A percentile compares a stretch with the other conserved stretches of the same genome.
phyloP scores from a whole-genome alignment of 106 monocot genomes.

The Dactylorhiza incarnata region DNA sequence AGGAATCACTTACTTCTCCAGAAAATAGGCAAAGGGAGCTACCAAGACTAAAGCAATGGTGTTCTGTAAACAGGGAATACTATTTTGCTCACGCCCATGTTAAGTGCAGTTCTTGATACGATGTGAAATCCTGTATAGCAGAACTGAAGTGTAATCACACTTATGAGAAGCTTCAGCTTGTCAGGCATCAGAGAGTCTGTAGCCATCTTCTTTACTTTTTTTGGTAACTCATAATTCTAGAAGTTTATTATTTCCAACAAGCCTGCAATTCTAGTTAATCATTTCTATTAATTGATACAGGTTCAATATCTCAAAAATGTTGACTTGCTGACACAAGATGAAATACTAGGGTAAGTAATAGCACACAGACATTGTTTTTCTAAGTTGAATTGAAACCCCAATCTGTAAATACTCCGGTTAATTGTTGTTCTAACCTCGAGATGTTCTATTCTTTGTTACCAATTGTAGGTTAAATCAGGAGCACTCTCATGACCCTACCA shows the following conservation, averaged over 20 bases:
- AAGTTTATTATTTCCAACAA: neutral
- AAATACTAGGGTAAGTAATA: no score
- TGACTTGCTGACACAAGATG: no score
- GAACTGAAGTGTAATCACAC: constrained; percentile 70
- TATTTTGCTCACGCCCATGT: constrained; percentile 88
- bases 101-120: constrained; percentile 68
- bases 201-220: constrained; percentile 13
- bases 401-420: neutral
- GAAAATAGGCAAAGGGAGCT: constrained; percentile 88
- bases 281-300: constrained; percentile 37
- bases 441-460: constrained; percentile 7
- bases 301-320: constrained; percentile 83
- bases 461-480: constrained; percentile 31
- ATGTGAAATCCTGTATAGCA: constrained; percentile 88
- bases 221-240: no score
- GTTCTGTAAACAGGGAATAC: constrained; percentile 92
- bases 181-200: constrained; percentile 53
- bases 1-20: constrained; percentile 60
- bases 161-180: constrained; percentile 66
- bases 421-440: neutral
- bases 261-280: neutral
- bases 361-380: no score
- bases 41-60: constrained; percentile 76
- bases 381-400: no score
- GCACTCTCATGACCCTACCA: constrained; percentile 9